Base-by-base conservation (phyloP, 768 basidiomycete species). In the Cubamyces sp. region DNA sequence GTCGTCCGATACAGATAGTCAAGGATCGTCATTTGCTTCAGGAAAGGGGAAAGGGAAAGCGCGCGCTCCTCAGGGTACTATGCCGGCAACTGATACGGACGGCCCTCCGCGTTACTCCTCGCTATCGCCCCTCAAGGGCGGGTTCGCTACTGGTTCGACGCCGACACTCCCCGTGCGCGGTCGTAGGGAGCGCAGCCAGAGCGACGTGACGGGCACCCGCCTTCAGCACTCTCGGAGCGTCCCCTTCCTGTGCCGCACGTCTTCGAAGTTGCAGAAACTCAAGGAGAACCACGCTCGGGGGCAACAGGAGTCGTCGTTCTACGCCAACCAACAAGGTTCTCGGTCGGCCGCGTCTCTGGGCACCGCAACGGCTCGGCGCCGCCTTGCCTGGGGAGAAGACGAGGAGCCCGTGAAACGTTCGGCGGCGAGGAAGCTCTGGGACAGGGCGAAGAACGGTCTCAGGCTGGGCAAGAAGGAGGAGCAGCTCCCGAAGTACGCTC, bases 391-490 rank as follows among this genome's bases (percentile, higher is more conserved):
- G 34, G 7, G n/a, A 19, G 51, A 21, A 16, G 51, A 53, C n/a
- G 28, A 34, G 16, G 51, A 39, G 37, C 51, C 19, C 21, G 19
- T 19, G 34, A 28, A 25, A 14, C 37, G 15, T 8, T 53, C 51
- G 0, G 28, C 19, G 37, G 51, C 43, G 16, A 42, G 14, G 42
- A 55, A 46, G 54, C 26, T 55, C 3, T 55, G 54, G 54, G n/a
- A 18, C 9, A 42, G 23, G 28, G 54, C 54, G 18, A 56, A 46
- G 30, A 26, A 56, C 45, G 43, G 28, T 11, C 54, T 56, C 1
- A 45, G 54, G 5, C 28, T 56, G 54, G 25, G 25, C 16, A 56
- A 56, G 54, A 46, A 47, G 30, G 54, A 56, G 30, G 54, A 56
- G 19, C 45, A 34, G 34, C 34, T 9, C 5, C 4, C 34, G 4